Base-by-base conservation (phyloP, 2,329 filamentous ascomycete genomes). In the Neofusicoccum ribis region DNA sequence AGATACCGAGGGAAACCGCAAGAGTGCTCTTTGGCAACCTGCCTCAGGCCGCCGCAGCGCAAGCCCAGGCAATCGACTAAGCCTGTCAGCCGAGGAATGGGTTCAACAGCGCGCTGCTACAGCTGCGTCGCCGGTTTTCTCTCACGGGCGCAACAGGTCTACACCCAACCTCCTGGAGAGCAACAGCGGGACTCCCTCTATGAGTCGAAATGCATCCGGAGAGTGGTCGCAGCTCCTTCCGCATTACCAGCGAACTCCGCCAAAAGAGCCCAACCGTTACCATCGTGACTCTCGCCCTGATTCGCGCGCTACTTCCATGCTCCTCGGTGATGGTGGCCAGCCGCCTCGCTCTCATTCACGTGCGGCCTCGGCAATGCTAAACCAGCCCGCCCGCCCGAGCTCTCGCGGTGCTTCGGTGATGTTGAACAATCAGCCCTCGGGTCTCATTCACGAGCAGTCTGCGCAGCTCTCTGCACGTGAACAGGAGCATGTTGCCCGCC, bases 401-500 rank as follows among this genome's bases (percentile, higher is more conserved):
- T 91, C 89, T 12, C 85, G 87, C 50, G 86, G 86, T 11, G 83
- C 88, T 9, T 82, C 80, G 46, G 75, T 77, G 3, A 73, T 85
- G 65, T 73, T 50, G 66, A 37, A 75, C 66, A 68, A 52, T 34
- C 46, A 62, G 9, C 50, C 41, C 1, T 6, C 47, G 31, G 64
- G 58, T 17, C 63, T 69, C 20, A 66, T 79, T 31, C 81, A 81
- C 56, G 83, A 87, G 68, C 78, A 84, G 27, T 83, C 85, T 8
- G 78, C 81, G 0, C 86, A 89, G 65, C 82, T 97, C n/a, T 93
- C 91, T 20, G 93, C 93, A 17, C 87, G 90, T 15, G 93, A 97
- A 76, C 93, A 96, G 75, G 92, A 96, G 77, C 90, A 96, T 70
- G 85, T 96, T n/a, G 91, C 93, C 9, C 87, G 91, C 43, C 83